These are phyloP conservation scores for Aurantiochytrium sp. DNA, from an alignment of 108 stramenopile species.

Conservation along the genomic window DNA sequence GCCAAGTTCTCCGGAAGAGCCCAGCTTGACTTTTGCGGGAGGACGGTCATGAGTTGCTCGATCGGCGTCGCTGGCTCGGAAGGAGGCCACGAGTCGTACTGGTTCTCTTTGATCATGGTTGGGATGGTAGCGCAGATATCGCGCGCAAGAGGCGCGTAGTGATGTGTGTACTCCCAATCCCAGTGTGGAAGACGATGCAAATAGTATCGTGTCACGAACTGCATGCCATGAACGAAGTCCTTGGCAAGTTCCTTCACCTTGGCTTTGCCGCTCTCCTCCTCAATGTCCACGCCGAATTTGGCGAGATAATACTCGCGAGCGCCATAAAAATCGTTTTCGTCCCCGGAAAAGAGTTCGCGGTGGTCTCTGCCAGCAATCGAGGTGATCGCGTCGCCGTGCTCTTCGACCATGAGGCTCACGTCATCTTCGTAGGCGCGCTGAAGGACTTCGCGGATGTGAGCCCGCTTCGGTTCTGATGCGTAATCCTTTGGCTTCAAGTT, in stretches of 20 bases:
- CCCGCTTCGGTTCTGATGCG: too few species aligned
- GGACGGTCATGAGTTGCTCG: slow-evolving; percentile 92
- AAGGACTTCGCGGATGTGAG: too few species aligned
- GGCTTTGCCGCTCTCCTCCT: slow-evolving; percentile 74
- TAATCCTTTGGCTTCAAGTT: too few species aligned
- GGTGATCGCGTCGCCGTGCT: slow-evolving; percentile 36
- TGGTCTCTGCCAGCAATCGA: slow-evolving; percentile 25
- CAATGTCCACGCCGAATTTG: slow-evolving; percentile 90
- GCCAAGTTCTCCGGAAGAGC: slow-evolving; percentile 78
- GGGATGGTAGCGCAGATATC: slow-evolving; percentile 77
- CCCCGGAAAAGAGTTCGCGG: slow-evolving; percentile 29
- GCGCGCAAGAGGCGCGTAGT: slow-evolving; percentile 95
- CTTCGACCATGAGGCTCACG: background rate
- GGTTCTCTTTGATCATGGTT: slow-evolving; percentile 72
- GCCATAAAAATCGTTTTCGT: slow-evolving; percentile 40
- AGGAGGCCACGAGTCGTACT: slow-evolving; percentile 59
- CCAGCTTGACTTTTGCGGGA: slow-evolving; percentile 81
- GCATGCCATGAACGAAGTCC: slow-evolving; percentile 87
- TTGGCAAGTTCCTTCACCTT: slow-evolving; percentile 76
- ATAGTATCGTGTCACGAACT: slow-evolving; percentile 96
- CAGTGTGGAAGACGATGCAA: slow-evolving; percentile 84
- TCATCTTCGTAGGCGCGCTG: background rate
- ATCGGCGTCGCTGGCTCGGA: slow-evolving; percentile 83
- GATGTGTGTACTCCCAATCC: slow-evolving; percentile 96
- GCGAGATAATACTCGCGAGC: slow-evolving; percentile 80